Evolutionary conservation across 2,329 filamentous ascomycete species (phyloP), one percentile per base, ranked within the genome.

Genomic region (Thielaviopsis musarum): DNA sequence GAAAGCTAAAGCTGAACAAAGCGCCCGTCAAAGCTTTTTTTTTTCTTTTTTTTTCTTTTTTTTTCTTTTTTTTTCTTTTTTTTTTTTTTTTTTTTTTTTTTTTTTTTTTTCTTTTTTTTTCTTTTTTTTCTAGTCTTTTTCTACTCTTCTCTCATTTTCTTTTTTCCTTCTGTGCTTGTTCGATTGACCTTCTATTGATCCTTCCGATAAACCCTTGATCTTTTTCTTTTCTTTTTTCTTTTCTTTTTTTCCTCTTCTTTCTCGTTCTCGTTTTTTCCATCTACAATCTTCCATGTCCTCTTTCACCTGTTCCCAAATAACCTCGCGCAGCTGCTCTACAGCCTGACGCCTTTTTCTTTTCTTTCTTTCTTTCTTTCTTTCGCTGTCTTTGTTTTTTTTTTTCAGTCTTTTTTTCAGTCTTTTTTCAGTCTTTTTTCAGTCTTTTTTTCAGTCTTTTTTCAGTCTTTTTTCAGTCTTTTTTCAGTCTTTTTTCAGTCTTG

Each of bases 261-360:
- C 24, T 56, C 51, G 30, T 17, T 57, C 51, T 57, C 57, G n/a
- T 24, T 26, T 54, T 54, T 52, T 59, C n/a, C 17, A 51, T 58
- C 49, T 34, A 10, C 30, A 3, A 34, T 34, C 30, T 34, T 34
- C 30, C 30, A 34, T 34, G 30, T 34, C 10, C 4, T 34, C 30
- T 34, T 34, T 5, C 10, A 34, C 10, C 30, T 12, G 30, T 10
- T 34, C 30, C 30, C 30, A 34, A 2, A 34, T 7, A 2, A 34
- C 30, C 30, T 34, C 30, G 30, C 30, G 30, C 30, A 34, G 30
- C 30, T 34, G 30, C 30, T 34, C 30, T 34, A 34, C 30, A 34
- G 30, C 30, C 30, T 34, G 30, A 34, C 30, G 52, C 26, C 52
- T 51, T 19, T 19, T 4, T 28, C 41, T n/a, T 9, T 30, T 41